Evolutionary conservation across 257 asterid species (phyloP).

Genomic region (Ehretia macrophylla): DNA sequence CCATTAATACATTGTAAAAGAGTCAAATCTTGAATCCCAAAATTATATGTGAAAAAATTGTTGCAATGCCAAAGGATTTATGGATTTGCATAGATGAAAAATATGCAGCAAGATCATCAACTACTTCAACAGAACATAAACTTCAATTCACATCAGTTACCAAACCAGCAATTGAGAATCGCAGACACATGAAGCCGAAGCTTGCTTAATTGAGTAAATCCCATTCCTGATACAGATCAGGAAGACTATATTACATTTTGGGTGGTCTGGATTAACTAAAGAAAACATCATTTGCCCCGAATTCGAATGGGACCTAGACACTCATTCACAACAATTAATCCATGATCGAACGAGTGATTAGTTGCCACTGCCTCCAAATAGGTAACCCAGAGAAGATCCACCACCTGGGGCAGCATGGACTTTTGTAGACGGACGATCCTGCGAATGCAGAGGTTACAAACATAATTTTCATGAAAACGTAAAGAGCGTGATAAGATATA

Average conservation of each 20-base stretch:
- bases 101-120: conserved; percentile 4
- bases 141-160: neutral
- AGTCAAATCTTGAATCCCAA: too few species aligned
- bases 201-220: conserved; percentile 4
- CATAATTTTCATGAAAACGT: conserved; percentile 3
- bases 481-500: neutral
- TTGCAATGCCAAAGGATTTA: too few species aligned
- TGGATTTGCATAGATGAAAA: neutral
- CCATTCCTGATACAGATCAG: neutral
- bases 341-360: neutral
- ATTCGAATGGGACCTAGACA: neutral
- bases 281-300: conserved; percentile 1
- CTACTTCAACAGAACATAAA: neutral
- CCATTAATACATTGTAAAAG: too few species aligned
- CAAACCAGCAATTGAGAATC: neutral
- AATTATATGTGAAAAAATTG: too few species aligned
- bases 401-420: conserved; percentile 27
- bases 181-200: neutral
- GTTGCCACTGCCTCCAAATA: conserved; percentile 12
- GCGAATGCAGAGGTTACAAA: conserved; percentile 1
- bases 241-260: conserved; percentile 8
- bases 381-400: conserved; percentile 17
- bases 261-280: conserved; percentile 2
- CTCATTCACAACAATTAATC: neutral
- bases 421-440: conserved; percentile 28